These are phyloP conservation scores for Calocybe indica DNA, from an alignment of 768 basidiomycete genomes.

Conservation along the genomic window DNA sequence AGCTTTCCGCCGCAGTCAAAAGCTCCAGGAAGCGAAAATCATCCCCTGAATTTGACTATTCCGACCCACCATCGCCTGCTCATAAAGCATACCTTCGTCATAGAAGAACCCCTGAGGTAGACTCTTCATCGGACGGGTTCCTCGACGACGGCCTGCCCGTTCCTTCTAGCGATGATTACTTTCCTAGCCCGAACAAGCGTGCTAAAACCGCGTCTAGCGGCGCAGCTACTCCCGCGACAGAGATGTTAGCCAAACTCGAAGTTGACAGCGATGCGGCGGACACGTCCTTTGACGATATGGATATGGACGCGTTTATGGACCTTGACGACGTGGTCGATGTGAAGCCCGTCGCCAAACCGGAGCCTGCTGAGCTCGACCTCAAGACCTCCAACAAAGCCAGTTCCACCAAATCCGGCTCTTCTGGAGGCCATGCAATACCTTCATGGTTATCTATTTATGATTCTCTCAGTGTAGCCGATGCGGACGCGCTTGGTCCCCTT, in stretches of 20 bases:
- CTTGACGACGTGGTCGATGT: conserved; percentile 19
- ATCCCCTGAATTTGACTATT: conserved; percentile 38
- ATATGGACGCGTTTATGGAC: conserved; percentile 56
- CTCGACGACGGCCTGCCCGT: conserved; percentile 24
- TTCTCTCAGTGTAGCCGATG: conserved; percentile 53
- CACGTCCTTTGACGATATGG: conserved; percentile 44
- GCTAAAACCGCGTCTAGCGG: conserved; percentile 34
- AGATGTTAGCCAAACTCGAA: conserved; percentile 52
- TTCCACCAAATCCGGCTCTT: conserved; percentile 12
- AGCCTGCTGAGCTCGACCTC: conserved; percentile 18
- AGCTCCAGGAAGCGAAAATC: conserved; percentile 62
- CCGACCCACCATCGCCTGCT: conserved; percentile 33
- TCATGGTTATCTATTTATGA: conserved; percentile 76
- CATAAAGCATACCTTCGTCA: conserved; percentile 23
- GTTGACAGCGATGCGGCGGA: conserved; percentile 45
- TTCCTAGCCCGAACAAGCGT: conserved; percentile 70
- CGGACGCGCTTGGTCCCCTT: conserved; percentile 54
- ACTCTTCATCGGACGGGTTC: conserved; percentile 44
- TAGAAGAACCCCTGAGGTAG: conserved; percentile 26
- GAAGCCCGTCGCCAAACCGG: conserved; percentile 27
- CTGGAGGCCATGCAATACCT: conserved; percentile 40
- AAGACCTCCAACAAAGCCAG: background rate
- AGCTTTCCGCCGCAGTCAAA: conserved; percentile 19
- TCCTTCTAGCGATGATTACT: conserved; percentile 53
- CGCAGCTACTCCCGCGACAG: conserved; percentile 47